phyloP scores from a whole-genome alignment of 2,329 filamentous ascomycete species.

The Pseudocercospora ulei region DNA sequence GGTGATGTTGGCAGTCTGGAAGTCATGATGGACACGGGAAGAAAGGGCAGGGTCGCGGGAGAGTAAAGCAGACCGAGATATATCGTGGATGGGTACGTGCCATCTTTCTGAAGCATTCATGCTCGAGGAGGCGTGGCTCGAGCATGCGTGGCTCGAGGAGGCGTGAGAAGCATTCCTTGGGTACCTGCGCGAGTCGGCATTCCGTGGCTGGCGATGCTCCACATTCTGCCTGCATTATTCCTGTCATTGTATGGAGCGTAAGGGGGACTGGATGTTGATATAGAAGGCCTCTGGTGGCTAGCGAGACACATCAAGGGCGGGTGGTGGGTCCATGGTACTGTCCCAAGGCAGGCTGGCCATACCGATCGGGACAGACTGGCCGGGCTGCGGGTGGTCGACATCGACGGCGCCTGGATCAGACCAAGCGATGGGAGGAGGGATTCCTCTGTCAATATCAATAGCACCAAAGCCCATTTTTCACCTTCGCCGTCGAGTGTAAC shows the following conservation, averaged over 20 bases:
- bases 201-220: constrained; percentile 12
- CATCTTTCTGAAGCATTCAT: constrained; percentile 13
- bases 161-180: constrained; percentile 18
- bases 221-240: background rate
- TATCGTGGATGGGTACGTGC: constrained; percentile 9
- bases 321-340: too few relatives aligned
- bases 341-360: too few relatives aligned
- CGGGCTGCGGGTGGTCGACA: background rate
- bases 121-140: constrained; percentile 10
- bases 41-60: constrained; percentile 5
- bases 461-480: too few relatives aligned
- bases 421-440: too few relatives aligned
- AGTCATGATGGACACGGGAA: constrained; percentile 15
- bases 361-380: too few relatives aligned
- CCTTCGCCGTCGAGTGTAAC: too few relatives aligned
- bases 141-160: constrained; percentile 12
- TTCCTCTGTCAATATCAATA: too few relatives aligned
- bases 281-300: constrained; percentile 4
- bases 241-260: constrained; percentile 1
- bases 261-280: too few relatives aligned
- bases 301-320: too few relatives aligned
- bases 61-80: constrained; percentile 12
- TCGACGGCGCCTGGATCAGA: background rate
- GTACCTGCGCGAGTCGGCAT: constrained; percentile 12
- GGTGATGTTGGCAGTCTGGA: constrained; percentile 11